Percentiles rank a stretch among this genome's conserved stretches.
These are phyloP conservation scores for Hepatocystis sp. DNA, from an alignment of 169 alveolate genomes.

Conservation along the genomic window DNA sequence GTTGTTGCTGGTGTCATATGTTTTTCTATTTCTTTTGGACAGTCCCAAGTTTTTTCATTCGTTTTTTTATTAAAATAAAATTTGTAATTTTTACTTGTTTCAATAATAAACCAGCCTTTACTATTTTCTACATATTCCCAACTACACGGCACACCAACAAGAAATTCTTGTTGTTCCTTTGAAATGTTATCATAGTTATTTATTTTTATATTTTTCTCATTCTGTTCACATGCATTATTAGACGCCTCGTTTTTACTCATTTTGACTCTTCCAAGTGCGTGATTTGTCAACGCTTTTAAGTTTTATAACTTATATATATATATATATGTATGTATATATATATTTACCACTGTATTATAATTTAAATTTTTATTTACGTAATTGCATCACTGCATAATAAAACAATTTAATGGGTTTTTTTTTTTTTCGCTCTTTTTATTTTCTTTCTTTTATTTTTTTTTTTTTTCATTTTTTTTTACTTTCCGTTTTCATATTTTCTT, in stretches of 20 bases:
- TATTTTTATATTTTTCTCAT: not conserved
- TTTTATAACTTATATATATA: too few species aligned
- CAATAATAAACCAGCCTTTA: constrained; percentile 63
- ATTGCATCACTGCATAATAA: too few species aligned
- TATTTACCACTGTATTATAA: too few species aligned
- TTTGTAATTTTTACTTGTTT: constrained; percentile 52
- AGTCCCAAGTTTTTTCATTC: constrained; percentile 49
- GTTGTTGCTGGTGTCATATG: too few species aligned
- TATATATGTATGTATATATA: too few species aligned
- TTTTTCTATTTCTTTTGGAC: constrained; percentile 38
- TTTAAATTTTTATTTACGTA: too few species aligned
- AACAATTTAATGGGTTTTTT: too few species aligned
- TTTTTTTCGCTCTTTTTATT: not conserved
- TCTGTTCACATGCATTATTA: too few species aligned
- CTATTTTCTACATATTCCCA: constrained; percentile 68
- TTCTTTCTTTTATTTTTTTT: constrained; percentile 3
- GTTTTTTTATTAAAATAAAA: constrained; percentile 55
- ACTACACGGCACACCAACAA: constrained; percentile 47
- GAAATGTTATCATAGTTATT: constrained; percentile 15
- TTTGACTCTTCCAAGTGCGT: too few species aligned
- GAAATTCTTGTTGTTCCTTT: constrained; percentile 29
- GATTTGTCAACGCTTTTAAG: too few species aligned
- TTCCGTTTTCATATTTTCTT: not conserved
- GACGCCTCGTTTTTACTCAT: too few species aligned
- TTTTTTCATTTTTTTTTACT: constrained; percentile 4